Conservation (phyloP, 73 alveolate genomes). For the Paramecium tetraurelia region DNA sequence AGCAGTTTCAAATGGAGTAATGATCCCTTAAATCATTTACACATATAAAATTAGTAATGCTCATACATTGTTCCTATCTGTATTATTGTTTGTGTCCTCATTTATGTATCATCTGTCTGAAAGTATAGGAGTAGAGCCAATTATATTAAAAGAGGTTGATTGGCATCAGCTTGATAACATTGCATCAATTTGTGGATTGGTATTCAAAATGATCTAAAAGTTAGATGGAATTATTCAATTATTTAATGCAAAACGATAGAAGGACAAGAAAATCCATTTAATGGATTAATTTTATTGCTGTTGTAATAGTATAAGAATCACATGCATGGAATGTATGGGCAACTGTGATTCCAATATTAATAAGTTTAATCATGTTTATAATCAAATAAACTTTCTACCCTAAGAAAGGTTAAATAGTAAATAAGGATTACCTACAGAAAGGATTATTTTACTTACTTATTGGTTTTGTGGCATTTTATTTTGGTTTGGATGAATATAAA, state of each 20-base stretch:
- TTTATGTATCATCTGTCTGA: constrained; percentile 29
- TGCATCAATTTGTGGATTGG: constrained; percentile 32
- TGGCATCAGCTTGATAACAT: constrained; percentile 16
- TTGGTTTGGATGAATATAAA: neutral
- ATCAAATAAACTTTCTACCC: neutral
- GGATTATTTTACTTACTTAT: neutral
- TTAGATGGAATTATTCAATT: constrained; percentile 13
- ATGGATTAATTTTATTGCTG: neutral
- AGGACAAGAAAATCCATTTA: neutral
- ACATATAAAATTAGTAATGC: neutral
- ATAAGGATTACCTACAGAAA: neutral
- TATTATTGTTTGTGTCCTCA: neutral
- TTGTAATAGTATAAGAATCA: neutral
- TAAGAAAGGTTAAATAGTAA: neutral
- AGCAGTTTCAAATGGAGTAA: neutral
- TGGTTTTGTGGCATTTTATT: neutral
- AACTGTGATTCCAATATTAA: neutral
- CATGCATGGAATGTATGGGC: neutral
- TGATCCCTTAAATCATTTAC: neutral
- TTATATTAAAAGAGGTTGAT: neutral
- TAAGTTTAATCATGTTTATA: neutral
- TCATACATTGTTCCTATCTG: neutral
- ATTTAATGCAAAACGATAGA: neutral
- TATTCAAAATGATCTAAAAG: neutral
- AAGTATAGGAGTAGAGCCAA: neutral